Conservation (phyloP, 306 rosid species). For the Ormosia emarginata region DNA sequence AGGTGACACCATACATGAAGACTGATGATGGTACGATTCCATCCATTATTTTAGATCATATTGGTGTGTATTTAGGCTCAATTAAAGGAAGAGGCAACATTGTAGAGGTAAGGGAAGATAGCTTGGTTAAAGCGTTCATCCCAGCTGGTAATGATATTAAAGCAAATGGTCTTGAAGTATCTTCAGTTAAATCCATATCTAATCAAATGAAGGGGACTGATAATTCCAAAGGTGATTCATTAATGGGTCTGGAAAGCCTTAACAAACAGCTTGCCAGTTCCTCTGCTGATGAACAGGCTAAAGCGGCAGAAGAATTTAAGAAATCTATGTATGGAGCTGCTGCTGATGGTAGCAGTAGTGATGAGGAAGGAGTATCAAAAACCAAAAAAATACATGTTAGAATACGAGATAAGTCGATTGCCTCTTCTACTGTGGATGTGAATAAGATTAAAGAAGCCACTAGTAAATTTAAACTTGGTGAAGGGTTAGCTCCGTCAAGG, state of each 20-base stretch:
- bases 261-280: conserved; percentile 53
- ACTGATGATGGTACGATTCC: conserved; percentile 92
- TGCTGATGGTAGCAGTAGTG: conserved; percentile 88
- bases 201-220: conserved; percentile 49
- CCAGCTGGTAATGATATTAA: conserved; percentile 46
- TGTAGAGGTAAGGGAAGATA: conserved; percentile 91
- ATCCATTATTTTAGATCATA: conserved; percentile 82
- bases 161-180: conserved; percentile 49
- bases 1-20: conserved; percentile 94
- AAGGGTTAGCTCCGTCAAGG: conserved; percentile 68
- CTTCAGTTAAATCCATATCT: conserved; percentile 40
- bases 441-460: conserved; percentile 94
- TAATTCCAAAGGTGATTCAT: conserved; percentile 45
- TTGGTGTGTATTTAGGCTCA: conserved; percentile 91
- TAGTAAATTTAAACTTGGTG: conserved; percentile 76
- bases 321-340: conserved; percentile 84
- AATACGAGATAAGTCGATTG: conserved; percentile 81
- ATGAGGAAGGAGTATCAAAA: conserved; percentile 89
- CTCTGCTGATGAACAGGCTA: conserved; percentile 75
- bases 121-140: conserved; percentile 67
- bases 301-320: conserved; percentile 97
- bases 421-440: conserved; percentile 77
- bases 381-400: conserved; percentile 70
- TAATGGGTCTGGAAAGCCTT: conserved; percentile 72
- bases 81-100: conserved; percentile 89